Percentiles rank a stretch among this genome's conserved stretches.
Evolutionary conservation across 768 basidiomycete species (phyloP).

Genomic region (Calocera cornea): DNA sequence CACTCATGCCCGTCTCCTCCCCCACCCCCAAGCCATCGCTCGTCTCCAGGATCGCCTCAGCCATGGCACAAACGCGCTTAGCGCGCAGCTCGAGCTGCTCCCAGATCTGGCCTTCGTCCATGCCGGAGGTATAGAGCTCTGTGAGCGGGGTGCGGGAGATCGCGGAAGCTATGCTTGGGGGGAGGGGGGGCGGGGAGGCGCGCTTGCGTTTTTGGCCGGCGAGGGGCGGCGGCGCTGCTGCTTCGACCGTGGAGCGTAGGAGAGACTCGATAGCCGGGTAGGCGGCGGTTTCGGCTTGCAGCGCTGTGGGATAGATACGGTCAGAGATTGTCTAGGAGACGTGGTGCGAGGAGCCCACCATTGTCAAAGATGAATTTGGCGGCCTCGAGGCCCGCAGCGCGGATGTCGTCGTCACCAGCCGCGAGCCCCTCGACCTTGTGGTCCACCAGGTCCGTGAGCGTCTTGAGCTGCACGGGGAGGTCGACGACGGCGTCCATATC

Average conservation of each 20-base stretch:
- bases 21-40: background rate
- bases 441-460: conserved; percentile 31
- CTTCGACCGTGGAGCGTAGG: conserved; percentile 47
- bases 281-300: conserved; percentile 54
- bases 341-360: conserved; percentile 33
- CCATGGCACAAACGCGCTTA: conserved; percentile 19
- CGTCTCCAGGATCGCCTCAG: background rate
- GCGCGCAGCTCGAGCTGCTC: conserved; percentile 78
- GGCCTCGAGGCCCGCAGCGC: conserved; percentile 47
- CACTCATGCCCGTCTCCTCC: background rate
- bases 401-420: conserved; percentile 40
- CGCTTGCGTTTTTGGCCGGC: conserved; percentile 29
- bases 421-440: conserved; percentile 42
- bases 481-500: background rate
- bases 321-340: background rate
- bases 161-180: conserved; percentile 12
- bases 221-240: conserved; percentile 40
- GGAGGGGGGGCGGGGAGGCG: conserved; percentile 24
- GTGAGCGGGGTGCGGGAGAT: conserved; percentile 50
- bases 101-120: conserved; percentile 86
- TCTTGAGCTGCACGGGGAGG: background rate
- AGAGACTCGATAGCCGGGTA: conserved; percentile 50
- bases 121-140: conserved; percentile 57
- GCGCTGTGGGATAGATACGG: conserved; percentile 32
- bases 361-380: conserved; percentile 64